phyloP scores from a whole-genome alignment of 2,329 filamentous ascomycete genomes.

The Pseudogymnoascus sp. region DNA sequence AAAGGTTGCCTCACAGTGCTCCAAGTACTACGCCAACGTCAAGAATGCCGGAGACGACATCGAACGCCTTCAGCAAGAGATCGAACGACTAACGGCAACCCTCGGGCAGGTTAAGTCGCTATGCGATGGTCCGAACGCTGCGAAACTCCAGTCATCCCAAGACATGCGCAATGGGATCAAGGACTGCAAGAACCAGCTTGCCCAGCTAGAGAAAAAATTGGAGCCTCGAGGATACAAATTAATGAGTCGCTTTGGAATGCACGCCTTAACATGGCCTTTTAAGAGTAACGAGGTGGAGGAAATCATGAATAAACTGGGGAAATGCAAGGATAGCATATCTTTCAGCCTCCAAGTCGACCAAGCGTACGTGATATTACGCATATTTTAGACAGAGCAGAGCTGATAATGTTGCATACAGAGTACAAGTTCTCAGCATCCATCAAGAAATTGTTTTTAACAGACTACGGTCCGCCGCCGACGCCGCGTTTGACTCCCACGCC shows the following conservation, averaged over 20 bases:
- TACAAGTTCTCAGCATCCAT: constrained; percentile 9
- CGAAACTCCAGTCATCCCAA: constrained; percentile 24
- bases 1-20: constrained; percentile 30
- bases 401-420: background rate
- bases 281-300: constrained; percentile 29
- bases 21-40: constrained; percentile 30
- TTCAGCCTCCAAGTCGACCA: constrained; percentile 30
- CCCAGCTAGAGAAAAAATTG: constrained; percentile 23
- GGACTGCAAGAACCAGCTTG: constrained; percentile 20
- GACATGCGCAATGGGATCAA: constrained; percentile 20
- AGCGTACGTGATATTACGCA: constrained; percentile 23
- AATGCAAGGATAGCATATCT: constrained; percentile 25
- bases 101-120: constrained; percentile 25
- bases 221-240: constrained; percentile 22
- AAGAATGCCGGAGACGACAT: constrained; percentile 29
- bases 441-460: background rate
- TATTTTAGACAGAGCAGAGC: background rate
- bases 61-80: constrained; percentile 26
- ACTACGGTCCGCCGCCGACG: constrained; percentile 14
- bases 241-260: constrained; percentile 28
- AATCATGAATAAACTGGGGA: constrained; percentile 25
- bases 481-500: constrained; percentile 30
- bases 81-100: constrained; percentile 22
- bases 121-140: constrained; percentile 23
- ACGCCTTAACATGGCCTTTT: constrained; percentile 34